phyloP scores from a whole-genome alignment of 768 basidiomycete species.

The Boletus eberwhitei region DNA sequence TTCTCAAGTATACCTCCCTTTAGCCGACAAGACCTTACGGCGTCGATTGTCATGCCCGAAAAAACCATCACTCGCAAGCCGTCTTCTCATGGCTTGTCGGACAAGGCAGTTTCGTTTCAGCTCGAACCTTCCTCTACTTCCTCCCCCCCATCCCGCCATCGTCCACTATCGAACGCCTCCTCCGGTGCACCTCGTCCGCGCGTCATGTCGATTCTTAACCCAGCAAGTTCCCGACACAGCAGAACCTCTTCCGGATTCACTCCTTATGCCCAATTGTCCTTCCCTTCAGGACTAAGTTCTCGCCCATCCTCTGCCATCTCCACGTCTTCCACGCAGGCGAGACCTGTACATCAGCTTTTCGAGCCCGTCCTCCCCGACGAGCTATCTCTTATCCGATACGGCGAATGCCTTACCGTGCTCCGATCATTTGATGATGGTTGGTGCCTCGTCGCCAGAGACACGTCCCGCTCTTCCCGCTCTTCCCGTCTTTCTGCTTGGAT shows the following conservation, averaged over 20 bases:
- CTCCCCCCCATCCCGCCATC: slow-evolving; percentile 35
- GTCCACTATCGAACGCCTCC: slow-evolving; percentile 1
- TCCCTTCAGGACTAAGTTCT: slow-evolving; percentile 6
- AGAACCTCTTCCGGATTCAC: slow-evolving; percentile 33
- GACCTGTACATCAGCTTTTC: slow-evolving; percentile 64
- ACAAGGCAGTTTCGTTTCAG: slow-evolving; percentile 37
- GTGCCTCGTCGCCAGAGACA: slow-evolving; percentile 67
- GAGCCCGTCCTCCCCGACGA: slow-evolving; percentile 73
- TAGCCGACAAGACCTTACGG: slow-evolving; percentile 43
- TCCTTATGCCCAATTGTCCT: slow-evolving; percentile 36
- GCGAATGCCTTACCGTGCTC: slow-evolving; percentile 61
- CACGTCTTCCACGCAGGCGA: slow-evolving; percentile 35
- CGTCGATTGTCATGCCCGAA: slow-evolving; percentile 52
- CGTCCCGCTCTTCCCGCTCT: slow-evolving; percentile 36
- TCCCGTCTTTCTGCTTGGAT: slow-evolving; percentile 25
- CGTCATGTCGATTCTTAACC: slow-evolving; percentile 20
- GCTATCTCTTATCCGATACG: slow-evolving; percentile 45
- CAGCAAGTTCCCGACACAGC: slow-evolving; percentile 27
- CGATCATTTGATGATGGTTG: slow-evolving; percentile 77
- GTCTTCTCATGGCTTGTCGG: slow-evolving; percentile 42
- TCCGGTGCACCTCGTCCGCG: slow-evolving; percentile 14
- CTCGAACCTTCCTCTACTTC: slow-evolving; percentile 39
- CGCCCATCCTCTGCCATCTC: slow-evolving; percentile 8
- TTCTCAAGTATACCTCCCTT: slow-evolving; percentile 26
- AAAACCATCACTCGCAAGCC: slow-evolving; percentile 39